Evolutionary conservation across 305 asterid genomes (phyloP).

Genomic region (Solanum hybrid): DNA sequence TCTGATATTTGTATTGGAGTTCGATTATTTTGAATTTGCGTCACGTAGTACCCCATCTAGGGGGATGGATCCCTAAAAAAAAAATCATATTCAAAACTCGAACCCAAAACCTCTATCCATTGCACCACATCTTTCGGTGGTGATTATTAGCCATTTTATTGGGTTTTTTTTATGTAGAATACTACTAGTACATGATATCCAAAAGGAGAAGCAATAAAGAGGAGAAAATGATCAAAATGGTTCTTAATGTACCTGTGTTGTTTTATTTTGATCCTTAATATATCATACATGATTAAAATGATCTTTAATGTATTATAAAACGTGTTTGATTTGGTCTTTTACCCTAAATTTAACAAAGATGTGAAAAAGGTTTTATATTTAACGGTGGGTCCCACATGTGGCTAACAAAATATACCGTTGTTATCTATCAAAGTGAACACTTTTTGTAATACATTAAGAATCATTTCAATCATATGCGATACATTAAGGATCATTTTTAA

Average conservation of each 20-base stretch:
- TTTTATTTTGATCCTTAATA: background rate
- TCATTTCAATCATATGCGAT: too few relatives aligned
- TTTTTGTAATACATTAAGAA: too few relatives aligned
- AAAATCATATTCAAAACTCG: too few relatives aligned
- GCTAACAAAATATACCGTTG: too few relatives aligned
- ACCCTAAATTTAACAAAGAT: too few relatives aligned
- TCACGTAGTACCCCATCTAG: too few relatives aligned
- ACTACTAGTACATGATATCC: background rate
- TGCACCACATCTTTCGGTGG: background rate
- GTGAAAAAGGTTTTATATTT: too few relatives aligned
- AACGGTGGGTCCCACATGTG: too few relatives aligned
- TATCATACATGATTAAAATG: background rate
- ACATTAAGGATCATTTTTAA: too few relatives aligned
- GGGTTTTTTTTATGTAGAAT: background rate
- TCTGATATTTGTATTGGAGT: accelerated
- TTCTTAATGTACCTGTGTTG: background rate
- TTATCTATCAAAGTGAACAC: too few relatives aligned
- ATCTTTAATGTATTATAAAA: background rate
- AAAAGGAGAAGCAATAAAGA: background rate
- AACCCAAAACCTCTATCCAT: background rate
- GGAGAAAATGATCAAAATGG: background rate
- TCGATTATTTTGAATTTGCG: too few relatives aligned
- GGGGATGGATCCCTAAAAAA: accelerated
- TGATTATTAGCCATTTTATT: background rate
- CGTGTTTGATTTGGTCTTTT: too few relatives aligned